Conservation (phyloP, 176 grass and related monocot genomes). For the Stipa capillata region DNA sequence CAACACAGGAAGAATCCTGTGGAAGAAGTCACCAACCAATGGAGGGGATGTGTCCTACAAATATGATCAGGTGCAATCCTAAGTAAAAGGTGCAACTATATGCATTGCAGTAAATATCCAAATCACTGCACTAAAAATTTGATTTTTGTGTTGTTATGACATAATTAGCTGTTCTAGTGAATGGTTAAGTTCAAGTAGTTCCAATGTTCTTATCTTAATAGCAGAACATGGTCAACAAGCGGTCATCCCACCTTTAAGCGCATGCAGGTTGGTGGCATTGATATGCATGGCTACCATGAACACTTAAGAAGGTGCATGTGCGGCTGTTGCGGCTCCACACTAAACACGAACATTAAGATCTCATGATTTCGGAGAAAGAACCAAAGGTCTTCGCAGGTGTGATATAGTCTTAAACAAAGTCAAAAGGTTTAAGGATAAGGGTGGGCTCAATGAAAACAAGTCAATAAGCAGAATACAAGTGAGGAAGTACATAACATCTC, state of each 20-base stretch:
- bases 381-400: not conserved
- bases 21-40: not conserved
- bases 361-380: not conserved
- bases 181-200: not conserved
- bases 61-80: not conserved
- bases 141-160: not conserved
- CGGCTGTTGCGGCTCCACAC: not conserved
- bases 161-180: not conserved
- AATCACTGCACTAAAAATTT: not conserved
- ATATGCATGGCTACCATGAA: slow-evolving; percentile 1
- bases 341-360: not conserved
- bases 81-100: not conserved
- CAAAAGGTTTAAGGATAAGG: not conserved
- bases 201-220: not conserved
- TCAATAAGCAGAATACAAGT: not conserved
- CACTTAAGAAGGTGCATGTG: not conserved
- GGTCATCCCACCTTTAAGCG: not conserved
- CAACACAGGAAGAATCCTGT: no score
- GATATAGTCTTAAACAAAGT: not conserved
- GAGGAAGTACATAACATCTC: not conserved
- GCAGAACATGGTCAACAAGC: not conserved
- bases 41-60: not conserved
- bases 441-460: not conserved
- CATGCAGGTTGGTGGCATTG: not conserved
- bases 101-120: not conserved